A percentile compares a stretch with the other conserved stretches of the same genome.
These are phyloP conservation scores for Tritrichomonas foetus DNA, from an alignment of 208 protist genomes.

Conservation along the genomic window DNA sequence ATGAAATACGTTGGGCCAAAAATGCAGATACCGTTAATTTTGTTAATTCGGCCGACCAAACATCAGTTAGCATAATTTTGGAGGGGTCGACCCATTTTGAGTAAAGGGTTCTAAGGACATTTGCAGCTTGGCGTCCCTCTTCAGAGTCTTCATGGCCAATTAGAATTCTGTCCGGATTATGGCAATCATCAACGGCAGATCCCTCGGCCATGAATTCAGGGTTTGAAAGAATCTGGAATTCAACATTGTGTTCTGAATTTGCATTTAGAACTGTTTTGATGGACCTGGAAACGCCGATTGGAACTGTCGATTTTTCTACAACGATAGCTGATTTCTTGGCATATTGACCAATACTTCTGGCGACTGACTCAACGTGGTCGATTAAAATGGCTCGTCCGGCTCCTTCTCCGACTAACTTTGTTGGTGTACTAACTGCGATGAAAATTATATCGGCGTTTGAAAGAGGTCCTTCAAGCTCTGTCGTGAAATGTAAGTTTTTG, in stretches of 20 bases:
- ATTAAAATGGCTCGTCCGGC: slow-evolving; percentile 49
- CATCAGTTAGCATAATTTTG: slow-evolving; percentile 78
- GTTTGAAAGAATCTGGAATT: slow-evolving; percentile 83
- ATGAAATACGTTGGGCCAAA: slow-evolving; percentile 88
- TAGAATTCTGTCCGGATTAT: slow-evolving; percentile 84
- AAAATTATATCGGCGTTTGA: slow-evolving; percentile 81
- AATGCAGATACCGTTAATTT: slow-evolving; percentile 92
- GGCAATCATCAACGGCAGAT: slow-evolving; percentile 78
- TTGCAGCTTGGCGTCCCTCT: slow-evolving; percentile 57
- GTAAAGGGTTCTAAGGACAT: slow-evolving; percentile 57
- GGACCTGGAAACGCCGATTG: slow-evolving; percentile 62
- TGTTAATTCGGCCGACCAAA: slow-evolving; percentile 86
- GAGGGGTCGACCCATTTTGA: slow-evolving; percentile 72
- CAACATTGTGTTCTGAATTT: slow-evolving; percentile 42
- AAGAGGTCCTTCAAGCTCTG: slow-evolving; percentile 68
- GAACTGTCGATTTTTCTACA: slow-evolving; percentile 86
- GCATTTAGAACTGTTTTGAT: slow-evolving; percentile 59
- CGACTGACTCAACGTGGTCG: background rate
- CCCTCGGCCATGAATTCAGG: slow-evolving; percentile 94
- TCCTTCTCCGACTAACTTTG: slow-evolving; percentile 78
- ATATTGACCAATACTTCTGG: background rate
- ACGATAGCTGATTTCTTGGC: slow-evolving; percentile 67
- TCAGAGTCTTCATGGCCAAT: slow-evolving; percentile 75
- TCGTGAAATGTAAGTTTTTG: slow-evolving; percentile 84
- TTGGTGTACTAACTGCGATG: slow-evolving; percentile 89